Conservation (phyloP, 192 early-diverging fungal species). For the Gaertneriomyces semiglobifer region DNA sequence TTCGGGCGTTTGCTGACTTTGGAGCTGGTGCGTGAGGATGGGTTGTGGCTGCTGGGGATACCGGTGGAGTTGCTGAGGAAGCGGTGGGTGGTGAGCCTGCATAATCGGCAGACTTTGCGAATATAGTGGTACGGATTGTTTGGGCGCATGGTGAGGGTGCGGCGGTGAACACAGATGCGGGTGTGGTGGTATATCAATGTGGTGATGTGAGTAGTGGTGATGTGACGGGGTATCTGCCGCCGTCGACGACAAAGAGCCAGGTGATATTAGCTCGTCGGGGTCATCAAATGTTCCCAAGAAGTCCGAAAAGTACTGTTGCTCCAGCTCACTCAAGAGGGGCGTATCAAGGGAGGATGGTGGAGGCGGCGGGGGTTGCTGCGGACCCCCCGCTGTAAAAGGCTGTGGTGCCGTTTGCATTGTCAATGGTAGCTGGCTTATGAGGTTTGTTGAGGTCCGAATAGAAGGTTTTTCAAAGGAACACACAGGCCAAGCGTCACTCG, state of each 20-base stretch:
- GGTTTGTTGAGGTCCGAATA: too few relatives aligned
- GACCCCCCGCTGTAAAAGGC: too few relatives aligned
- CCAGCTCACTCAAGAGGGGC: constrained; percentile 18
- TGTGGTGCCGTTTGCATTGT: too few relatives aligned
- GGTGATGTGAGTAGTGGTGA: neutral
- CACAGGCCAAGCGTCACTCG: too few relatives aligned
- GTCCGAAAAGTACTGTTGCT: constrained; percentile 33
- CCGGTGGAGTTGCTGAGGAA: neutral
- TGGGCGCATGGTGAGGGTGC: neutral
- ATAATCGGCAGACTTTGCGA: neutral
- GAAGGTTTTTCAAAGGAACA: too few relatives aligned
- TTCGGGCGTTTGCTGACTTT: too few relatives aligned
- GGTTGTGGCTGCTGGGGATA: too few relatives aligned
- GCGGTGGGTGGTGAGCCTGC: neutral
- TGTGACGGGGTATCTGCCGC: neutral
- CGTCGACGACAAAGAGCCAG: neutral
- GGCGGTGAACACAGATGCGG: neutral
- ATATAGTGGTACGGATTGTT: neutral
- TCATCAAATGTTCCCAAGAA: constrained; percentile 17
- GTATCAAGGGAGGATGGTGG: too few relatives aligned
- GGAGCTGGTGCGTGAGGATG: too few relatives aligned
- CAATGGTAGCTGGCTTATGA: too few relatives aligned
- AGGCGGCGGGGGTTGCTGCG: too few relatives aligned
- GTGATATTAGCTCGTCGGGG: constrained; percentile 5
- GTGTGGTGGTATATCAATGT: neutral